These are phyloP conservation scores for Sporobolus alterniflorus DNA, from an alignment of 202 grass and related monocot species.

Conservation along the genomic window DNA sequence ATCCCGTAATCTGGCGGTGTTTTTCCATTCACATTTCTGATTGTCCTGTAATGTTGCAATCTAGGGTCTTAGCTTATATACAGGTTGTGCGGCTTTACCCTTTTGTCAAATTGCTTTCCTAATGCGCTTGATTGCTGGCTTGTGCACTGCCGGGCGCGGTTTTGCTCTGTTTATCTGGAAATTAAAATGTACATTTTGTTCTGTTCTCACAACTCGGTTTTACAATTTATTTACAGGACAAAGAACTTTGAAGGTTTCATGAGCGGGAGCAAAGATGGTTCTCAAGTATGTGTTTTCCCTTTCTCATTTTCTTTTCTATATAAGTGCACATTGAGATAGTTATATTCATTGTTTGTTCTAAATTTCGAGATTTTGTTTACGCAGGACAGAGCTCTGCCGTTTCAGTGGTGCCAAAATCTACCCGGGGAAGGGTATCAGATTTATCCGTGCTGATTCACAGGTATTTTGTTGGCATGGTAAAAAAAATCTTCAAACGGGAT, in stretches of 20 bases:
- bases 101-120: too few relatives aligned
- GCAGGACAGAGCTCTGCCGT: too few relatives aligned
- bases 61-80: not conserved
- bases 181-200: not conserved
- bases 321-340: too few relatives aligned
- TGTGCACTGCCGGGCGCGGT: not conserved
- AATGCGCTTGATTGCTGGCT: not conserved
- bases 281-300: constrained; percentile 45
- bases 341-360: too few relatives aligned
- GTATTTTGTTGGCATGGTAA: not conserved
- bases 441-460: too few relatives aligned
- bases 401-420: too few relatives aligned
- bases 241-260: constrained; percentile 17
- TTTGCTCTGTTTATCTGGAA: not conserved
- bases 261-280: constrained; percentile 55
- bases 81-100: too few relatives aligned
- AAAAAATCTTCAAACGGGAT: not conserved
- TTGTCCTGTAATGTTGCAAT: not conserved
- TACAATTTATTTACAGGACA: constrained; percentile 31
- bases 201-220: not conserved
- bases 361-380: too few relatives aligned
- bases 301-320: too few relatives aligned
- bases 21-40: not conserved
- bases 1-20: not conserved
- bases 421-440: too few relatives aligned